Base-by-base conservation (phyloP, 2,329 filamentous ascomycete genomes). In the Neopestalotiopsis sp. region DNA sequence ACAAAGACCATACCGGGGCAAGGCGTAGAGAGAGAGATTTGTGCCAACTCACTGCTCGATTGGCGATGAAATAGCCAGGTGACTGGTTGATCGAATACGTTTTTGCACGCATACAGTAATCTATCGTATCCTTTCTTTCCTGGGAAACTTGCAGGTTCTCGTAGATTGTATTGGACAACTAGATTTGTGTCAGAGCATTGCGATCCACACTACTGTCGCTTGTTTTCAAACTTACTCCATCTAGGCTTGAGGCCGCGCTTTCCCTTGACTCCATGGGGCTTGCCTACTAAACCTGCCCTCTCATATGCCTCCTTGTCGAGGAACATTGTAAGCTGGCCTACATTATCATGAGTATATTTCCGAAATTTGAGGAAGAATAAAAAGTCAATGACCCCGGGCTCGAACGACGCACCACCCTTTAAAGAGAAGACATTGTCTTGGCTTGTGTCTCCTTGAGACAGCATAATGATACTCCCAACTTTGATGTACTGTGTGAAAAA, bases 401-500 rank as follows among this genome's bases (percentile, higher is more conserved):
- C 24, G 24, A 24, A 52, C 20, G 10, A 71, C 78, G 65, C 82
- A 88, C 94, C 94, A 72, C 94, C 87, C 68, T 82, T 85, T 1
- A 98, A 81, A 0, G 88, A 88, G 77, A 94, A 95, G 2, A 91
- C 84, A 73, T 92, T 93, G 75, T 95, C 92, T 2, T 91, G 85
- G 2, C 89, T 90, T 7, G 87, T 83, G 40, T 87, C 87, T 13
- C 94, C 94, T 78, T 95, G 89, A 0, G 95, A 97, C 2, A 97
- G 86, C 92, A 98, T 93, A 73, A 93, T 80, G 63, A 97, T 83
- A 76, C 94, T 91, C 4, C 94, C 92, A 69, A 86, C 87, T 79
- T 97, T 97, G 73, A 98, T 91, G 77, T 97, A 95, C 58, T 90
- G 85, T n/a, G 88, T 91, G 75, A 97, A 94, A 75, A 98, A 97